Conservation (phyloP, 768 basidiomycete genomes). For the Trametes cubensis region DNA sequence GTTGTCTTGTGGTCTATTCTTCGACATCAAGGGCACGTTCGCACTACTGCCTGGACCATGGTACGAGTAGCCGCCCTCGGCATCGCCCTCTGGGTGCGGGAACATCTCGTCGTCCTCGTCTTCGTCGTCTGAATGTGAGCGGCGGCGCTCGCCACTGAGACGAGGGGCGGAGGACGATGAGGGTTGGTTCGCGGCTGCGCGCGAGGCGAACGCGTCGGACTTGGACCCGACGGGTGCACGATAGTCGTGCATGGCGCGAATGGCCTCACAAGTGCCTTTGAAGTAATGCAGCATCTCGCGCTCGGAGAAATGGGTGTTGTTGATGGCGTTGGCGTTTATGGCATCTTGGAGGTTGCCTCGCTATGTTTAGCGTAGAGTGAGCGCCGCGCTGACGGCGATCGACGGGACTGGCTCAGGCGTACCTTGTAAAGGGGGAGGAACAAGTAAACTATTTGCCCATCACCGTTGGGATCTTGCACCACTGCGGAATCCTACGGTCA, state of each 20-base stretch:
- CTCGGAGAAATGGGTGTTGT: conserved; percentile 83
- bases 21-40: conserved; percentile 62
- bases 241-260: conserved; percentile 93
- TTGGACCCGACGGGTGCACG: conserved; percentile 51
- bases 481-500: conserved; percentile 81
- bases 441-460: conserved; percentile 93
- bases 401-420: conserved; percentile 16
- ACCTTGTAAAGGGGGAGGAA: conserved; percentile 95
- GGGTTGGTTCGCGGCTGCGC: conserved; percentile 26
- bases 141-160: conserved; percentile 7
- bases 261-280: conserved; percentile 91
- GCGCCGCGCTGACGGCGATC: background rate
- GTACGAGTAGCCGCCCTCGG: conserved; percentile 75
- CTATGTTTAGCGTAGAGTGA: conserved; percentile 39
- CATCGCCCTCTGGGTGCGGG: conserved; percentile 75
- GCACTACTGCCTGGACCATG: conserved; percentile 36
- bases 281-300: conserved; percentile 87
- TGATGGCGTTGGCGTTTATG: conserved; percentile 84
- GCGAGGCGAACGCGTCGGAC: conserved; percentile 23
- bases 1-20: conserved; percentile 44
- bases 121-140: conserved; percentile 16
- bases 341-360: conserved; percentile 94
- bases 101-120: conserved; percentile 65
- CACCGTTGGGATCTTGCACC: conserved; percentile 90
- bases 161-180: conserved; percentile 14